Evolutionary conservation across 805 yeast species (phyloP), one percentile per base, ranked within the genome.

Genomic region (Saturnispora silvae): DNA sequence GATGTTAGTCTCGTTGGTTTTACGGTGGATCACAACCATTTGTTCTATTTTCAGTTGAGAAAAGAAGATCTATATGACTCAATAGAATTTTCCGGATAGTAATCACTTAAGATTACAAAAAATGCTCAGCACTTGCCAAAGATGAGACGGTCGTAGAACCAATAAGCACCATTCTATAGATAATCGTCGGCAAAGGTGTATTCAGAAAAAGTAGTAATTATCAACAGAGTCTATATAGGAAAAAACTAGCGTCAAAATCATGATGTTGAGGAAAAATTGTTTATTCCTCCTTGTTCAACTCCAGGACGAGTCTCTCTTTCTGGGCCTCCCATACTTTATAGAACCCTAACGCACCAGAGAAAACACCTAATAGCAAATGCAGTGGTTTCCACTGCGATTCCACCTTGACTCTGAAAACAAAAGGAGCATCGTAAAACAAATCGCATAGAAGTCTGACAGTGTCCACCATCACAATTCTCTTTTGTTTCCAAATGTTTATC

Each of bases 1-100:
- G 50, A 92, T 84, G 56, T 77, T 83, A 13, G 98, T 92, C 58
- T 92, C 98, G 64, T 92, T 92, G 23, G 98, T 92, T 42, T 71
- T 67, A 53, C 98, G 61, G 33, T 60, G 62, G n/a, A 79, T 53
- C 24, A 67, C 57, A 2, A 84, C 77, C 16, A 53, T 37, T 22
- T 19, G n/a, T 23, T n/a, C n/a, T n/a, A n/a, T n/a, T n/a, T n/a
- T 25, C n/a, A 6, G 15, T 5, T n/a, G 15, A 14, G 23, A 19
- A 15, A 15, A 33, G 20, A 17, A 6, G 15, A 8, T 25, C 11
- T 11, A 8, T 8, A n/a, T 33, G 31, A 17, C 20, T 24, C 33
- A n/a, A 23, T 23, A 23, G 25, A 23, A 23, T 23, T 23, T 23
- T 23, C 11, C 10, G 25, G 11, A 11, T 23, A 8, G 8, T 23